Percentiles rank a stretch among this genome's conserved stretches.
Conservation (phyloP, 768 basidiomycete genomes). For the Obba rivulosa region DNA sequence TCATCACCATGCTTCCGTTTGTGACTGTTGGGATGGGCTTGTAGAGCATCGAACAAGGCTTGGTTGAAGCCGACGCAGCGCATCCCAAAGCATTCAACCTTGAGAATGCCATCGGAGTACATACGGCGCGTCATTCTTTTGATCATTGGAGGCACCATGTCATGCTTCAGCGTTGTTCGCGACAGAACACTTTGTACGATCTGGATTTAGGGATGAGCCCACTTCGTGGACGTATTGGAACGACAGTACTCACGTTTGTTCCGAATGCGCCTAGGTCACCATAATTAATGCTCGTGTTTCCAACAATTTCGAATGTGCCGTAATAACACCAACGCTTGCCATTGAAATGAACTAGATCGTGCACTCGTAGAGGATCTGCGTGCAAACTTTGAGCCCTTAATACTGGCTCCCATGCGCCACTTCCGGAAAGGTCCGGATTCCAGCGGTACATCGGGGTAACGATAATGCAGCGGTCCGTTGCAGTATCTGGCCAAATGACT, state of each 20-base stretch:
- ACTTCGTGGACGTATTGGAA: background rate
- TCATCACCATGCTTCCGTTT: background rate
- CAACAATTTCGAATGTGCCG: conserved; percentile 4
- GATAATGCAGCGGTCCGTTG: background rate
- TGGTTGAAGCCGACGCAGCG: conserved; percentile 8
- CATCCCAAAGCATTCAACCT: conserved; percentile 7
- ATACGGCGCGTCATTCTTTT: background rate
- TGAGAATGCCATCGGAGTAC: conserved; percentile 3
- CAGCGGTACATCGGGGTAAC: conserved; percentile 1
- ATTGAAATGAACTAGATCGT: conserved; percentile 4
- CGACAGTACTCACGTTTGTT: background rate
- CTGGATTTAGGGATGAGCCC: background rate
- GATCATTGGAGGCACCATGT: background rate
- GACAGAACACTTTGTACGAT: background rate
- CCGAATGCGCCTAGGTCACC: too few relatives aligned
- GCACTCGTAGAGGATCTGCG: too few relatives aligned
- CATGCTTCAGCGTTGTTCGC: background rate
- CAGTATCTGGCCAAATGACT: conserved; percentile 2
- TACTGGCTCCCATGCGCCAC: conserved; percentile 4
- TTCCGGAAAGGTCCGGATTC: background rate
- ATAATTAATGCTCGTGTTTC: too few relatives aligned
- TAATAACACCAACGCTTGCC: conserved; percentile 2
- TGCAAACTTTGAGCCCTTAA: too few relatives aligned
- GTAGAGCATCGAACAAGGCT: background rate
- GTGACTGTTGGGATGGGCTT: background rate